phyloP scores from a whole-genome alignment of 352 stramenopile species.

The Globisporangium takayamanum region DNA sequence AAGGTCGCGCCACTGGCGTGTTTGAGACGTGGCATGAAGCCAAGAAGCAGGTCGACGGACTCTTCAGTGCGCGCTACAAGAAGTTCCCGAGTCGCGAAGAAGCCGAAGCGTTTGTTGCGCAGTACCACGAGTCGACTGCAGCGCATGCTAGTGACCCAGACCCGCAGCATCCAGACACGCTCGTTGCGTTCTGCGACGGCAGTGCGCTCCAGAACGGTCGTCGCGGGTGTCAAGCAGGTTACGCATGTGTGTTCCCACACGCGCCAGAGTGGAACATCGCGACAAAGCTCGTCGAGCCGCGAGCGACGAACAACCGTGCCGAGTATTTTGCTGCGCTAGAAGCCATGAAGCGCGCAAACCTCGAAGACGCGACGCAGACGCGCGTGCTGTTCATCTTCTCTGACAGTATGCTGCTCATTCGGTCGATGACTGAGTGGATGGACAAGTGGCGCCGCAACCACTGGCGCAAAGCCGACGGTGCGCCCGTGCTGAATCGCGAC shows the following conservation, averaged over 20 bases:
- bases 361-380: conserved; percentile 28
- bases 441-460: conserved; percentile 50
- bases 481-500: conserved; percentile 54
- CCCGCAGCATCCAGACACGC: conserved; percentile 35
- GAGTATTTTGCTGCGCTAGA: conserved; percentile 34
- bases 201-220: conserved; percentile 62
- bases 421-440: conserved; percentile 80
- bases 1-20: conserved; percentile 40
- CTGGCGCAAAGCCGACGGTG: conserved; percentile 56
- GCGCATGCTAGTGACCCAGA: conserved; percentile 21
- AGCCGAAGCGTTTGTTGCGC: conserved; percentile 41
- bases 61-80: conserved; percentile 49
- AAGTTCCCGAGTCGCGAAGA: conserved; percentile 44
- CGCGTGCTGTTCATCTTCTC: conserved; percentile 70
- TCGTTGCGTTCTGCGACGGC: conserved; percentile 78
- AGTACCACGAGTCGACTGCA: conserved; percentile 13
- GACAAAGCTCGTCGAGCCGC: conserved; percentile 34
- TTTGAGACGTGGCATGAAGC: conserved; percentile 49
- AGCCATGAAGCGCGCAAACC: conserved; percentile 61
- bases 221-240: conserved; percentile 45
- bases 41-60: conserved; percentile 44
- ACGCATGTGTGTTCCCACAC: conserved; percentile 75
- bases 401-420: conserved; percentile 77
- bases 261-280: conserved; percentile 52
- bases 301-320: conserved; percentile 32